Base-by-base conservation (phyloP, 164 flowering plant species). In the Vitis rupestris region DNA sequence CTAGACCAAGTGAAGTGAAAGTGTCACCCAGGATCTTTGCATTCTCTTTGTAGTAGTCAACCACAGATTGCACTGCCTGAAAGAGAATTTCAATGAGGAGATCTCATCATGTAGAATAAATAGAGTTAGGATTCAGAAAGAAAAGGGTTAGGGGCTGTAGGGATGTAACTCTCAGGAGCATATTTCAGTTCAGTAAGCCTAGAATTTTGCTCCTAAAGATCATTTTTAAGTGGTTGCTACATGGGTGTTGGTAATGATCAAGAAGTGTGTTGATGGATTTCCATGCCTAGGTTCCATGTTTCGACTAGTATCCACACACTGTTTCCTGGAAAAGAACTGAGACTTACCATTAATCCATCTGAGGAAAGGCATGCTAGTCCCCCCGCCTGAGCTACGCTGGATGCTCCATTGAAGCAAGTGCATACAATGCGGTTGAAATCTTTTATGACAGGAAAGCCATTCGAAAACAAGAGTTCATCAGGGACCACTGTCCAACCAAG, bases 401-500 rank as follows among this genome's bases (percentile, higher is more conserved):
- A 88, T 50, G 95, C 90, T 12, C 92, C 95, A 67, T 88, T 90
- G 66, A 88, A 90, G 72, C 88, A 84, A 14, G 95, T 90, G 68
- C 85, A 82, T 15, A 90, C 82, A 60, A 88, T 75, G 49, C 92
- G 83, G 63, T 87, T 69, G 63, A 70, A 90, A 71, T 90, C 95
- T 17, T 84, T 75, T 57, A 84, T 78, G 29, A 90, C 83, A 1
- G 91, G 90, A 71, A 68, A 82, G n/a, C 90, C 90, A 74, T 90
- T 82, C 8, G 91, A 77, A 65, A 71, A 90, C 4, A 55, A n/a
- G 2, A 90, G 78, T 77, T 84, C 83, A 44, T 87, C 81, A 9
- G 92, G 92, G 12, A 90, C 86, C 53, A 87, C 88, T 1, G 95
- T 90, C 95, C 95, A 90, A 3, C 92, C 92, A 44, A 90, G 89